Evolutionary conservation across 2,329 filamentous ascomycete genomes (phyloP), one percentile per base, ranked within the genome.

Genomic region (Colletotrichum tropicale): DNA sequence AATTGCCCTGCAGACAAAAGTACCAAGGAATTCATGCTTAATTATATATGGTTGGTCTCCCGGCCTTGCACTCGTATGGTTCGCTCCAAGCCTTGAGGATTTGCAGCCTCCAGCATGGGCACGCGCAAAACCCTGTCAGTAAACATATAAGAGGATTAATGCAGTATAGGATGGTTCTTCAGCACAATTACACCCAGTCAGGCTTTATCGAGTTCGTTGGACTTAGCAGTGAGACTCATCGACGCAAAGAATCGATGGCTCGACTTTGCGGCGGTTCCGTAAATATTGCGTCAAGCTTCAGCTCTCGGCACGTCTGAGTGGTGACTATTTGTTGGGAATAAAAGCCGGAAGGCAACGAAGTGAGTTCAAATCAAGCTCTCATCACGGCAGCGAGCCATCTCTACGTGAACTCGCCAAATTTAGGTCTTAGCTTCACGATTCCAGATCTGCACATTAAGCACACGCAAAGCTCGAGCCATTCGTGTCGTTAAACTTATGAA

Each of bases 151-250:
- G 18, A 48, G 9, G 2, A 6, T 48, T n/a, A 2, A 48, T 7
- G 3, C 18, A 10, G 38, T 1, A 48, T 7, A 12, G 5, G 2
- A n/a, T 12, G 38, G 9, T 48, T 48, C 18, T 48, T 48, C 38
- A 6, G 38, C 18, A 18, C 36, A 1, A 5, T 18, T 9, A 3
- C 1, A 38, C 2, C 36, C 16, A 5, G 15, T 0, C 0, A 18
- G 36, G 36, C 8, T 38, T 18, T 0, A 8, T 38, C 8, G 36
- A 38, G 0, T 18, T 38, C 16, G 16, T 0, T 48, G 38, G 0
- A n/a, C 6, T 7, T 48, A 4, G 36, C 16, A 43, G 18, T 48
- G 38, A 0, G 9, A 48, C 3, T 0, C 38, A 6, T 48, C 18
- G 18, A 48, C 0, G 38, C 38, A 48, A 48, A 0, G 9, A 7